These are phyloP conservation scores for Naganishia friedmannii DNA, from an alignment of 768 basidiomycete genomes.

Conservation along the genomic window DNA sequence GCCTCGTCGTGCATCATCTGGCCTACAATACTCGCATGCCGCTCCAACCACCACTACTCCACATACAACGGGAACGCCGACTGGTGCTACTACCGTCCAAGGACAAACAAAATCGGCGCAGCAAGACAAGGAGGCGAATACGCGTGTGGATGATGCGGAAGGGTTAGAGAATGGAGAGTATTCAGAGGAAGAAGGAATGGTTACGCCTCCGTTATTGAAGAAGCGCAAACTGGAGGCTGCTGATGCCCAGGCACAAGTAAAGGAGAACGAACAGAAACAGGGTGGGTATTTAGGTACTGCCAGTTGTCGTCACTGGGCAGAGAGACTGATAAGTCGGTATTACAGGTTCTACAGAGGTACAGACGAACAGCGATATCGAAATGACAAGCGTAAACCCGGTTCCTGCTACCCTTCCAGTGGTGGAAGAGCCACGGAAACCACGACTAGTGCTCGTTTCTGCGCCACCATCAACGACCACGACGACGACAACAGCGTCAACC, in stretches of 20 bases:
- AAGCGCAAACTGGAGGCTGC: slow-evolving; percentile 12
- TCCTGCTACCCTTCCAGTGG: background rate
- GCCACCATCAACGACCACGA: background rate
- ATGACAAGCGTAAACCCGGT: background rate
- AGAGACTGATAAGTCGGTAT: background rate
- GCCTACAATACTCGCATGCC: background rate
- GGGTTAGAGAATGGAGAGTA: slow-evolving; percentile 9
- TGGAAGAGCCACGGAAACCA: background rate
- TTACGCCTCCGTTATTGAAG: slow-evolving; percentile 11
- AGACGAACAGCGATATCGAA: background rate
- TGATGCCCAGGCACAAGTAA: background rate
- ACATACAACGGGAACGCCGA: no score
- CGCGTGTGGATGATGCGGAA: background rate
- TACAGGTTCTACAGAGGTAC: no score
- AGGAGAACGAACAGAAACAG: background rate
- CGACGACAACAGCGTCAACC: background rate
- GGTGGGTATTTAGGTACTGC: background rate
- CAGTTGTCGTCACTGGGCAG: background rate
- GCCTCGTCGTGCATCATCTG: background rate
- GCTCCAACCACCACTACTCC: background rate
- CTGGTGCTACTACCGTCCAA: background rate
- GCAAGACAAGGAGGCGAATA: background rate
- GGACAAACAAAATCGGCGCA: background rate
- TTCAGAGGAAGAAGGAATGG: slow-evolving; percentile 21
- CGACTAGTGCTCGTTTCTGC: background rate